Evolutionary conservation across 2,329 filamentous ascomycete species (phyloP).

Genomic region (Pyricularia sp.): DNA sequence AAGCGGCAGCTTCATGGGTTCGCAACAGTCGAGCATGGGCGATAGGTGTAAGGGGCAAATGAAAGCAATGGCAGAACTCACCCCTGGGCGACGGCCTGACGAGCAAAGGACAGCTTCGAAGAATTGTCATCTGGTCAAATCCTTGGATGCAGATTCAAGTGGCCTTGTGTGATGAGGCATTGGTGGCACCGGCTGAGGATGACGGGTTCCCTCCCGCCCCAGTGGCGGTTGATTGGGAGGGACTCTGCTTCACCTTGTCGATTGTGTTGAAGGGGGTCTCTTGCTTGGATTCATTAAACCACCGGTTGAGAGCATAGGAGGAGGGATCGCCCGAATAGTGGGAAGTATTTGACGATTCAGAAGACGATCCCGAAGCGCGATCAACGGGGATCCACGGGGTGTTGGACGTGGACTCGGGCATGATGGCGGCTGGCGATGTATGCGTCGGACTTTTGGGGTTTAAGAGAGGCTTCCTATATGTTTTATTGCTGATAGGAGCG

Average conservation of each 20-base stretch:
- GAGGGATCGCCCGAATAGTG: not conserved
- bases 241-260: not conserved
- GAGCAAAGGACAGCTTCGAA: no score
- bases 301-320: not conserved
- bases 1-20: not conserved
- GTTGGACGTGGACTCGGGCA: not conserved
- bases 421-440: not conserved
- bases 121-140: no score
- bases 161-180: not conserved
- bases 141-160: no score
- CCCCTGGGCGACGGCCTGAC: not conserved
- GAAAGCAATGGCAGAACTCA: not conserved
- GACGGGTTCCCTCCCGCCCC: no score
- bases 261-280: not conserved
- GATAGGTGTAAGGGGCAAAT: not conserved
- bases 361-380: not conserved
- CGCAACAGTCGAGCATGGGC: not conserved
- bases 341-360: not conserved
- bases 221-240: not conserved
- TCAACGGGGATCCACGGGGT: not conserved
- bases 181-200: not conserved
- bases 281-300: not conserved
- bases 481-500: no score
- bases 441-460: not conserved
- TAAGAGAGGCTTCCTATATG: no score